These are phyloP conservation scores for Entomortierella chlamydospora DNA, from an alignment of 192 early-diverging fungal species.

Conservation along the genomic window DNA sequence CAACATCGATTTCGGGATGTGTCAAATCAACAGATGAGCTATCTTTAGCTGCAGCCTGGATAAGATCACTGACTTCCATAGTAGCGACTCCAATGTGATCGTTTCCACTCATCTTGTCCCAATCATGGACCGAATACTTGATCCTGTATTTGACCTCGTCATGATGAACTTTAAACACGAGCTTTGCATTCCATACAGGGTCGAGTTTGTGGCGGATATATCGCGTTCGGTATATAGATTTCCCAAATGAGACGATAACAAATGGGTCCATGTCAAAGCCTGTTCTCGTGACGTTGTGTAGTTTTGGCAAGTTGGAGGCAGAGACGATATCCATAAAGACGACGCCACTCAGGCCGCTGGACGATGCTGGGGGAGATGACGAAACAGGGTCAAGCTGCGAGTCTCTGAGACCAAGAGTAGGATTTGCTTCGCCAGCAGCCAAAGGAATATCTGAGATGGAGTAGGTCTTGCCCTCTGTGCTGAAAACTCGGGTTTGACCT, in stretches of 20 bases:
- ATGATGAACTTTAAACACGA: conserved; percentile 67
- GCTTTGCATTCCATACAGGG: conserved; percentile 81
- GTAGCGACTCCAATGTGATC: conserved; percentile 68
- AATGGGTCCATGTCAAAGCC: conserved; percentile 88
- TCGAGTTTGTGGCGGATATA: conserved; percentile 73
- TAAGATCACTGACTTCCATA: conserved; percentile 63
- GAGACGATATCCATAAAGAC: conserved; percentile 63
- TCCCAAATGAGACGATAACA: conserved; percentile 77
- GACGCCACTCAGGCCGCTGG: conserved; percentile 55
- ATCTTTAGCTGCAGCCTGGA: conserved; percentile 52
- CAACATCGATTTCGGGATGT: conserved; percentile 1
- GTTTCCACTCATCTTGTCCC: conserved; percentile 77
- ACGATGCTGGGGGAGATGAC: conserved; percentile 11
- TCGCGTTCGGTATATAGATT: conserved; percentile 76
- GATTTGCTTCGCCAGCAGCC: conserved; percentile 20
- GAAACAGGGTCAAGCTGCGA: background rate
- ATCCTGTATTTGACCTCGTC: conserved; percentile 57
- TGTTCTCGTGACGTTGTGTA: conserved; percentile 58
- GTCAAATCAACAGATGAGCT: background rate
- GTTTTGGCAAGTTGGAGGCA: conserved; percentile 58
- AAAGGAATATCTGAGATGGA: conserved; percentile 40
- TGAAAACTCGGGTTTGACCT: conserved; percentile 13
- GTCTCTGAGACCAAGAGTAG: conserved; percentile 3
- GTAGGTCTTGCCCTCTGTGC: conserved; percentile 9
- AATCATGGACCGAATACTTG: conserved; percentile 77